A percentile compares a stretch with the other conserved stretches of the same genome.
Evolutionary conservation across 768 basidiomycete species (phyloP).

Genomic region (Pulveroboletus frians): DNA sequence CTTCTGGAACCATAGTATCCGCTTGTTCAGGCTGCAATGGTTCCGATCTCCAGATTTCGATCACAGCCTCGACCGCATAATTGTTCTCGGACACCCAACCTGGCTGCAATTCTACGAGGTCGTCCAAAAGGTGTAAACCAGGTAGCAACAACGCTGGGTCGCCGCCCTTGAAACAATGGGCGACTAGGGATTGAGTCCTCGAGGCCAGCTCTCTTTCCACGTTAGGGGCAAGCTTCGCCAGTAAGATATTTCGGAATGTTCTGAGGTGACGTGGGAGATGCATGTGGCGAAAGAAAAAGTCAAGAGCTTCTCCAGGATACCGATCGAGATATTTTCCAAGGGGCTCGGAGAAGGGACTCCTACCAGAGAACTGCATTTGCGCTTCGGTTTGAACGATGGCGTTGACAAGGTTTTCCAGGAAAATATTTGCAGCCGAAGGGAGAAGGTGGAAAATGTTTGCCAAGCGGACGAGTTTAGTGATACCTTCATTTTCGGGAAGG

Average conservation of each 20-base stretch:
- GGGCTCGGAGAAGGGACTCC: constrained; percentile 90
- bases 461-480: constrained; percentile 89
- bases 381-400: constrained; percentile 89
- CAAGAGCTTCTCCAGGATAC: constrained; percentile 79
- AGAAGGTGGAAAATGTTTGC: constrained; percentile 97
- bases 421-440: constrained; percentile 88
- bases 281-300: constrained; percentile 80
- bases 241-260: constrained; percentile 79
- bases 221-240: constrained; percentile 72
- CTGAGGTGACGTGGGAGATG: constrained; percentile 72
- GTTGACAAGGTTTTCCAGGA: constrained; percentile 82
- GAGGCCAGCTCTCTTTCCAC: constrained; percentile 64
- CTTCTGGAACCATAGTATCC: constrained; percentile 42
- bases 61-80: constrained; percentile 63
- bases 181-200: constrained; percentile 50
- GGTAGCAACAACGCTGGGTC: constrained; percentile 55
- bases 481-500: constrained; percentile 81
- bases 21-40: constrained; percentile 41
- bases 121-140: constrained; percentile 70
- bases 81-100: constrained; percentile 67
- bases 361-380: constrained; percentile 82
- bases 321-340: constrained; percentile 87
- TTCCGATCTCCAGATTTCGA: constrained; percentile 66
- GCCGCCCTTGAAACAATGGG: constrained; percentile 44
- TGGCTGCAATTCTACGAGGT: constrained; percentile 63